phyloP scores from a whole-genome alignment of 1,284 basidiomycete genomes.

The Tilletia walkeri region DNA sequence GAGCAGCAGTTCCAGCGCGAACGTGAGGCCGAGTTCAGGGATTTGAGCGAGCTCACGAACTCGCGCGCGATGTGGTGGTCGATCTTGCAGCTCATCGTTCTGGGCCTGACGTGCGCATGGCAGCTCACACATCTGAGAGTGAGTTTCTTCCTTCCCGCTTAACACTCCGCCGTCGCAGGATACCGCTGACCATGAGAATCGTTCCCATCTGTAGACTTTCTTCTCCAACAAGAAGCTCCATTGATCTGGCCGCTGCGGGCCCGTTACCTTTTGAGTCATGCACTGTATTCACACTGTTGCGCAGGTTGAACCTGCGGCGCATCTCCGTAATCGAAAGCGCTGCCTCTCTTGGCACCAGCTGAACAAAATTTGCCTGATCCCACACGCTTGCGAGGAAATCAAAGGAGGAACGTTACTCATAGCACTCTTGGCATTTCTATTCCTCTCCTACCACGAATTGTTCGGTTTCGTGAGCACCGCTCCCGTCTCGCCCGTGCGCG shows the following conservation, averaged over 20 bases:
- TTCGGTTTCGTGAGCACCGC: conserved; percentile 23
- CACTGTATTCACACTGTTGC: background rate
- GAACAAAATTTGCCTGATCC: too few species aligned
- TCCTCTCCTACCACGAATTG: conserved; percentile 40
- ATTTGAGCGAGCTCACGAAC: conserved; percentile 86
- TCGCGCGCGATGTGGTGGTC: conserved; percentile 89
- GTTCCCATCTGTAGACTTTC: conserved; percentile 32
- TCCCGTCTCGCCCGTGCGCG: conserved; percentile 17
- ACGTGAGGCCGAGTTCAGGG: conserved; percentile 79
- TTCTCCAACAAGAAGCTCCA: conserved; percentile 53
- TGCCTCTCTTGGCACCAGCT: too few species aligned
- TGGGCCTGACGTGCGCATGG: conserved; percentile 84
- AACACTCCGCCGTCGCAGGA: background rate
- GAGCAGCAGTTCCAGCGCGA: conserved; percentile 99
- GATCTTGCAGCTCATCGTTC: conserved; percentile 76
- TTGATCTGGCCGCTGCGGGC: conserved; percentile 22
- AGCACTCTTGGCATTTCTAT: conserved; percentile 14
- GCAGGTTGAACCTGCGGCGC: too few species aligned
- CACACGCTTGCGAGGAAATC: too few species aligned
- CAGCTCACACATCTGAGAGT: conserved; percentile 85
- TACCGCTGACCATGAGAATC: background rate
- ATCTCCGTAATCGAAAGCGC: background rate
- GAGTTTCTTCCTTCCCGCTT: conserved; percentile 18
- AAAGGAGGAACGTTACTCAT: too few species aligned
- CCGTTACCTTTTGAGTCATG: background rate